Evolutionary conservation across 2,329 filamentous ascomycete species (phyloP).

Genomic region (Pyrenochaeta sp.): DNA sequence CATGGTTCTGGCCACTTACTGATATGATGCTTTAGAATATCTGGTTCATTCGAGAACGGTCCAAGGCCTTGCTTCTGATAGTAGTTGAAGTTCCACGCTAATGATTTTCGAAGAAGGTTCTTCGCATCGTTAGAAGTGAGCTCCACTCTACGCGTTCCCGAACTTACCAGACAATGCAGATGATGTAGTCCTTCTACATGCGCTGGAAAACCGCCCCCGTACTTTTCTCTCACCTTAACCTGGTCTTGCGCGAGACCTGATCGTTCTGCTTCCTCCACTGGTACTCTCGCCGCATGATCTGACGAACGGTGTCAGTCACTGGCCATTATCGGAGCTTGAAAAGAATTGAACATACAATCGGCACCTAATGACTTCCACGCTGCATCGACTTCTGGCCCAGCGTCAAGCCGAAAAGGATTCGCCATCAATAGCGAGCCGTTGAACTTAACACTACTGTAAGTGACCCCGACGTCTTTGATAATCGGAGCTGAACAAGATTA

Average conservation of each 20-base stretch:
- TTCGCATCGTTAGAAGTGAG: slow-evolving; percentile 19
- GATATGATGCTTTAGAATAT: slow-evolving; percentile 64
- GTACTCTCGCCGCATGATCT: slow-evolving; percentile 56
- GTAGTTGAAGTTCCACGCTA: slow-evolving; percentile 68
- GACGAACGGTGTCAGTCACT: background rate
- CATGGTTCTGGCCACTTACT: slow-evolving; percentile 54
- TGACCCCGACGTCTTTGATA: slow-evolving; percentile 51
- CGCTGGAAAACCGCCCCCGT: slow-evolving; percentile 67
- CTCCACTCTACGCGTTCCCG: background rate
- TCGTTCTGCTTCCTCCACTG: slow-evolving; percentile 56
- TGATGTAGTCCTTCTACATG: slow-evolving; percentile 66
- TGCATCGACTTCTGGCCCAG: slow-evolving; percentile 63
- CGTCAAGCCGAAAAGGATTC: slow-evolving; percentile 61
- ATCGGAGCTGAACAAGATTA: slow-evolving; percentile 38
- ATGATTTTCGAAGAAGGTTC: slow-evolving; percentile 67
- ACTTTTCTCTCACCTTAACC: slow-evolving; percentile 64
- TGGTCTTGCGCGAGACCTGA: slow-evolving; percentile 64
- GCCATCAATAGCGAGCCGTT: slow-evolving; percentile 66
- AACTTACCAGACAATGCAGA: slow-evolving; percentile 63
- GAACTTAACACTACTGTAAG: slow-evolving; percentile 55
- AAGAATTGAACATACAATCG: slow-evolving; percentile 53
- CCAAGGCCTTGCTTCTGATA: slow-evolving; percentile 62
- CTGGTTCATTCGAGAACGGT: slow-evolving; percentile 64
- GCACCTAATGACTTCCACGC: slow-evolving; percentile 65
- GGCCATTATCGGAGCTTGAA: background rate